Conservation (phyloP, 345 rosid species). For the Sonneratia alba region DNA sequence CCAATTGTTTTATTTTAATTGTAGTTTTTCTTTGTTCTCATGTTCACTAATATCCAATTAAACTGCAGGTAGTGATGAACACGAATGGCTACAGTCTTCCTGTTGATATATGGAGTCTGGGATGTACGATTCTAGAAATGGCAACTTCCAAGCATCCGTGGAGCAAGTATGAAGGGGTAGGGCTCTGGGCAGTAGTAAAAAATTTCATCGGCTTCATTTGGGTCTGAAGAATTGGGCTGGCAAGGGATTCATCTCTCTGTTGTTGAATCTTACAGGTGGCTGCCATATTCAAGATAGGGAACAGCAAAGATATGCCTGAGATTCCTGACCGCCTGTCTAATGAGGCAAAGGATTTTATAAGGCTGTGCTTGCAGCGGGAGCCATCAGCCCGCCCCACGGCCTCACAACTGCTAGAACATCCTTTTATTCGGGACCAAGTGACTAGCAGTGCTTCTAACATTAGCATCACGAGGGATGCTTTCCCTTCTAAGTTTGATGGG, state of each 20-base stretch:
- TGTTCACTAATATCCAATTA: slow-evolving; percentile 4
- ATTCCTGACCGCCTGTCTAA: slow-evolving; percentile 85
- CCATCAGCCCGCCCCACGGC: slow-evolving; percentile 83
- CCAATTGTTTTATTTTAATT: neutral
- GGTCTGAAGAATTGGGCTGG: neutral
- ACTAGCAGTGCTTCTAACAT: slow-evolving; percentile 37
- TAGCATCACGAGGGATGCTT: slow-evolving; percentile 43
- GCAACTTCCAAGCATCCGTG: slow-evolving; percentile 94
- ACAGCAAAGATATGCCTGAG: slow-evolving; percentile 86
- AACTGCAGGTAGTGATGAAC: slow-evolving; percentile 77
- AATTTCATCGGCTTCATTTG: neutral
- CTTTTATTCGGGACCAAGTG: slow-evolving; percentile 58
- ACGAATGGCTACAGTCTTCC: slow-evolving; percentile 74
- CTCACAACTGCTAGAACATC: slow-evolving; percentile 59
- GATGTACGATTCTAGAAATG: slow-evolving; percentile 98
- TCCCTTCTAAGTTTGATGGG: slow-evolving; percentile 55
- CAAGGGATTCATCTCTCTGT: neutral
- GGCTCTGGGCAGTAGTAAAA: slow-evolving; percentile 4
- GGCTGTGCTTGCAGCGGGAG: slow-evolving; percentile 80
- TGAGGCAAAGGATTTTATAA: slow-evolving; percentile 69
- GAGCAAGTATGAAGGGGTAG: slow-evolving; percentile 95
- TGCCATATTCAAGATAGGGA: slow-evolving; percentile 94
- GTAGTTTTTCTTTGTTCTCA: too few relatives aligned
- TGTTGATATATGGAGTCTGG: slow-evolving; percentile 96
- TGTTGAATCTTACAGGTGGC: slow-evolving; percentile 61